Evolutionary conservation across 148 eudicot genomes (phyloP).

Genomic region (Cornus suecica): DNA sequence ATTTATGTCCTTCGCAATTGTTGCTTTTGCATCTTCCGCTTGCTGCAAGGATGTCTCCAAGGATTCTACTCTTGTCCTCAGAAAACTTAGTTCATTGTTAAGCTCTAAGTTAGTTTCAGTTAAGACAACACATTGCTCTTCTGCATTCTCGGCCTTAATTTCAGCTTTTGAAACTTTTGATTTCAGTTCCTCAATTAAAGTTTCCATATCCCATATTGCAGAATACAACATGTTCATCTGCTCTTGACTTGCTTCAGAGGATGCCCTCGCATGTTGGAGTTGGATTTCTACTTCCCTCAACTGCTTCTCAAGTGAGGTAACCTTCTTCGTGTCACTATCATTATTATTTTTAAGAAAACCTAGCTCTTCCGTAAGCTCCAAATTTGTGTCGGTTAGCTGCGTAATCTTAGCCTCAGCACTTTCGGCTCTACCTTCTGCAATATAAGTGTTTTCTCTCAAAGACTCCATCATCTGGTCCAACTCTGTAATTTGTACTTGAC

Average conservation of each 20-base stretch:
- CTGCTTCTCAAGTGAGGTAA: constrained; percentile 72
- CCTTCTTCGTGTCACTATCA: constrained; percentile 52
- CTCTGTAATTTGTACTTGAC: constrained; percentile 42
- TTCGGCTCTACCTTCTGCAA: constrained; percentile 59
- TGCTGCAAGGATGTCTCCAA: constrained; percentile 44
- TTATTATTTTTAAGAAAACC: constrained; percentile 64
- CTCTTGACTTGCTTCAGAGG: constrained; percentile 81
- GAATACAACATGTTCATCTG: constrained; percentile 87
- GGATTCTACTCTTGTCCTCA: constrained; percentile 42
- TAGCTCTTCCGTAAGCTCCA: constrained; percentile 77
- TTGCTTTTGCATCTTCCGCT: constrained; percentile 35
- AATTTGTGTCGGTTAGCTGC: constrained; percentile 62
- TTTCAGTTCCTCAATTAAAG: constrained; percentile 84
- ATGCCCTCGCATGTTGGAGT: constrained; percentile 54
- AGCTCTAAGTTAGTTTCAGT: constrained; percentile 62
- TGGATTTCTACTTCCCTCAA: constrained; percentile 62
- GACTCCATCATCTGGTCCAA: constrained; percentile 49
- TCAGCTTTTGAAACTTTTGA: constrained; percentile 74
- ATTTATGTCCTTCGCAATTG: constrained; percentile 52
- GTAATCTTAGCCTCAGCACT: constrained; percentile 58
- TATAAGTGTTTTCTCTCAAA: constrained; percentile 40
- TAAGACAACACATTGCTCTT: constrained; percentile 51
- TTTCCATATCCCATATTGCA: constrained; percentile 99
- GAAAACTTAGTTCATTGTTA: constrained; percentile 43
- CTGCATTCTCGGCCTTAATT: constrained; percentile 52